Evolutionary conservation across 2,329 filamentous ascomycete genomes (phyloP), one percentile per base, ranked within the genome.

Genomic region (Exophiala bonariae): DNA sequence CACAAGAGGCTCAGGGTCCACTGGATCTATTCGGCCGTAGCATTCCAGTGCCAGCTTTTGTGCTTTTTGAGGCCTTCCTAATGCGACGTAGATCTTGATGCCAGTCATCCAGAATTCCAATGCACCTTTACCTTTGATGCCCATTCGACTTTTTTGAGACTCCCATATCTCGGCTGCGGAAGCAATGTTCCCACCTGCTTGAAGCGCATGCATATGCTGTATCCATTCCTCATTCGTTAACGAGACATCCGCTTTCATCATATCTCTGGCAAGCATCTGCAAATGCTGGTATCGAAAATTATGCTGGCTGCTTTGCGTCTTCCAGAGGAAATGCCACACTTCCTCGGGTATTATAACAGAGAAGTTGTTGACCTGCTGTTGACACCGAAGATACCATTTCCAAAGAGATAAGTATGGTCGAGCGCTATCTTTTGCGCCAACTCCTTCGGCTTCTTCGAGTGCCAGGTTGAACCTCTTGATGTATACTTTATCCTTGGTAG

Each of bases 261-360:
- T 85, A 60, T 90, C 86, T 58, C 82, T 76, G 4, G 80, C 75
- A 3, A 92, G 72, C 23, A 73, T 68, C 49, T 79, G 79, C 22
- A 88, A 66, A 59, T 85, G 83, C 4, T 75, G 67, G 62, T 86
- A 75, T 22, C 82, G 78, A 54, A 81, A 36, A 70, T 67, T 26
- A 70, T 52, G 8, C 72, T 16, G 55, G 50, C 6, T 77, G 70
- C 35, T 54, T 52, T 74, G 73, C 1, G 82, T 79, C 34, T 76
- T 70, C 86, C 86, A 92, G 7, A 92, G 64, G 2, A 82, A 63
- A n/a, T 78, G 68, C 80, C 86, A 86, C 3, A 80, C 74, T 13
- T 78, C 73, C 8, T 72, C 60, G 1, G 85, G 79, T n/a, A 90
- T 74, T 22, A 74, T 72, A 28, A 72, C 63, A 67, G 82, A 77